These are phyloP conservation scores for Lolium rigidum DNA, from an alignment of 176 grass and related monocot genomes.

Conservation along the genomic window DNA sequence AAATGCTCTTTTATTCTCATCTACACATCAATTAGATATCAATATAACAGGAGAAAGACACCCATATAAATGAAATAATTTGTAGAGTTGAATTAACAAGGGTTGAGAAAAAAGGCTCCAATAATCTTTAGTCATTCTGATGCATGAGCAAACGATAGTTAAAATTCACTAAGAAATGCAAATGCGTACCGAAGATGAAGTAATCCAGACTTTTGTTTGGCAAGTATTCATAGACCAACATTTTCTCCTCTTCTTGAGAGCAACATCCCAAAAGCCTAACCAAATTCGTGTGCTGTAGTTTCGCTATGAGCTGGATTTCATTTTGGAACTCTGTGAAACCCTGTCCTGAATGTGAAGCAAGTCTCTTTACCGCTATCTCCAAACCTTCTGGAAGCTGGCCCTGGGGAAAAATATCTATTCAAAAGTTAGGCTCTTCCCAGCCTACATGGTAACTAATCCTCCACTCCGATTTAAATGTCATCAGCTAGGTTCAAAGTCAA, in stretches of 20 bases:
- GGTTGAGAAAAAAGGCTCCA: background rate
- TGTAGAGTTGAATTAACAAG: background rate
- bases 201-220: slow-evolving; percentile 75
- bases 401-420: background rate
- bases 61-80: background rate
- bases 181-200: slow-evolving; percentile 62
- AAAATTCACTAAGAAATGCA: background rate
- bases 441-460: background rate
- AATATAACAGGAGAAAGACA: background rate
- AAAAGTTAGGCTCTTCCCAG: background rate
- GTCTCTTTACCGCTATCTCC: slow-evolving; percentile 25
- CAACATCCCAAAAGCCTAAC: slow-evolving; percentile 38
- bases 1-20: slow-evolving; percentile 29
- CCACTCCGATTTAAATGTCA: background rate
- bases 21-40: slow-evolving; percentile 4
- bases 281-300: slow-evolving; percentile 25
- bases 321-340: slow-evolving; percentile 17
- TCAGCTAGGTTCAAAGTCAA: background rate
- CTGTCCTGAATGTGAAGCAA: slow-evolving; percentile 32
- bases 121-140: background rate
- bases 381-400: background rate
- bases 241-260: slow-evolving; percentile 56
- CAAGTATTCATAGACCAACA: slow-evolving; percentile 70
- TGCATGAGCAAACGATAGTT: background rate
- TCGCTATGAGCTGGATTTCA: slow-evolving; percentile 29